Evolutionary conservation across 2,329 filamentous ascomycete species (phyloP), one percentile per base, ranked within the genome.

Genomic region (Fonsecaea monophora): DNA sequence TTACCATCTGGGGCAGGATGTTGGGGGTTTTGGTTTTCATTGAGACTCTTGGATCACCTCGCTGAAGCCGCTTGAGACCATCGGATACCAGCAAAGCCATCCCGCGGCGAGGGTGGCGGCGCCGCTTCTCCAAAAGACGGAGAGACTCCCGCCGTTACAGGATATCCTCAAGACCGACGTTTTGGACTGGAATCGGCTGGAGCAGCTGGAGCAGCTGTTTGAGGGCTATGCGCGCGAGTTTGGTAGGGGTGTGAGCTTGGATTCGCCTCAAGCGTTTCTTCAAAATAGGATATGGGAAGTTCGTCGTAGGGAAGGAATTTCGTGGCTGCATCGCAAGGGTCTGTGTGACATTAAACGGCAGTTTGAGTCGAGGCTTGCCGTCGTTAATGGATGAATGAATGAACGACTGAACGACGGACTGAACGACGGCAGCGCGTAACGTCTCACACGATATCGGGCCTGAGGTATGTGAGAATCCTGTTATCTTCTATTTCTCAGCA

Each of bases 331-430:
- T 97, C 92, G 77, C 96, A 98, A 0, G 93, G 92, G 72, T 97
- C 97, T 97, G 90, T 1, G 91, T 92, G 12, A 94, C 84, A 76
- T 98, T 97, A 79, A 91, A 98, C 0, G 94, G 93, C n/a, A 98
- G 84, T 78, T 97, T 97, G 54, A 98, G 83, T 0, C 94, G 88
- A 12, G 94, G 94, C 75, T 96, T 94, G 60, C 93, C 94, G 74
- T 97, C 94, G 77, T 97, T 92, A 69, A 97, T 96, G n/a, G n/a
- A n/a, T n/a, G 73, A 25, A 25, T 25, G 25, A 25, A 25, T 2
- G 25, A 25, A 25, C 21, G 25, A 25, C 25, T 25, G 25, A 25
- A 2, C 2, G 21, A 25, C 21, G 21, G 21, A 25, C 1, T 25
- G 21, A 25, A 2, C 2, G 21, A 25, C 21, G 1, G n/a, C n/a